Base-by-base conservation (phyloP, 108 stramenopile genomes). In the Nitzschia sp. region DNA sequence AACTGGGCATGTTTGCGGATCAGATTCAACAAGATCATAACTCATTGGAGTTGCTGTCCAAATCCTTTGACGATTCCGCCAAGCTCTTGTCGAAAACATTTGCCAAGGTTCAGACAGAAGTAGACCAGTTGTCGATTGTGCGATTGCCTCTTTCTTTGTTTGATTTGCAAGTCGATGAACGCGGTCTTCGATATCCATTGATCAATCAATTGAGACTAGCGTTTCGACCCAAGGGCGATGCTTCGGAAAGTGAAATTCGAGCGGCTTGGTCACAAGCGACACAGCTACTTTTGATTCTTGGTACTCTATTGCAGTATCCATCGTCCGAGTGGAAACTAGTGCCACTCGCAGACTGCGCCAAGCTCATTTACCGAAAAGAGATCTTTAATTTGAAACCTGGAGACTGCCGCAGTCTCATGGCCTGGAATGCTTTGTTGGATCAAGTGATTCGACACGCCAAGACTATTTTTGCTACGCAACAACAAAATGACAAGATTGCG, bases 191-290 rank as follows among this genome's bases (percentile, higher is more conserved):
- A 32, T 87, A 87, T 62, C 86, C 86, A 18, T 49, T 82, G 25
- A 88, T 88, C 57, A 88, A 88, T 47, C 76, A 82, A 59, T 57
- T 84, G 11, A 55, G 86, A 19, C 58, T 88, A n/a, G 81, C 79
- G 8, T 83, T 75, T 63, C 70, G 76, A 13, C 83, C 86, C 1
- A 84, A 82, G 63, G 82, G 76, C 34, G 82, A 83, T 69, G 58
- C 79, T 18, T 26, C 49, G 0, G 67, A 47, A 42, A 47, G 63
- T 13, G 83, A 84, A 71, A 78, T 84, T 13, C 51, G 72, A n/a
- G 74, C 57, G 27, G 83, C 83, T 0, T 84, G 83, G 86, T 75
- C 82, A 0, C 71, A 71, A 48, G 83, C 83, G 2, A 81, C 86
- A 2, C 86, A 88, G 47, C 75, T 88, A 0, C 54, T 88, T 0